These are phyloP conservation scores for Purpureocillium lavendulum DNA, from an alignment of 2,329 filamentous ascomycete genomes.

Conservation along the genomic window DNA sequence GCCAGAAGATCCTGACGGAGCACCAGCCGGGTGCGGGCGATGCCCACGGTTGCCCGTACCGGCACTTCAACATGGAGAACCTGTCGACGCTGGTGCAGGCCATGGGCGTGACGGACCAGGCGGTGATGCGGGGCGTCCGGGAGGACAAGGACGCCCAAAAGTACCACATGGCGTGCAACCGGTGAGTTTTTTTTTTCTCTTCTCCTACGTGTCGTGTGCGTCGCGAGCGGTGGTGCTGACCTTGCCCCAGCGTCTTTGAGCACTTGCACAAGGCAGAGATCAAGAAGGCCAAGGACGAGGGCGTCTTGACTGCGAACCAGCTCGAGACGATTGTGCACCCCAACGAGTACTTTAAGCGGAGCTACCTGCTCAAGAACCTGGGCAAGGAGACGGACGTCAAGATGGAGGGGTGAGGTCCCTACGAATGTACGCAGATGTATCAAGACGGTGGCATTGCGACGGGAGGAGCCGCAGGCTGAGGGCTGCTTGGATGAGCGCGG, in stretches of 20 bases:
- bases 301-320: conserved; percentile 63
- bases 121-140: conserved; percentile 70
- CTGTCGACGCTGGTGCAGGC: conserved; percentile 66
- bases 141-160: conserved; percentile 85
- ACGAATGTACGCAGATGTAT: conserved; percentile 8
- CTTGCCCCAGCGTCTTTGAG: conserved; percentile 65
- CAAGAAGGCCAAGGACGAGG: conserved; percentile 67
- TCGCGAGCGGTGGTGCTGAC: too few relatives aligned
- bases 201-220: background rate
- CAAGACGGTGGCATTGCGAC: background rate
- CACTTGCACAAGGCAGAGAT: conserved; percentile 72
- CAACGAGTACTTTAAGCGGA: conserved; percentile 96
- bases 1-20: conserved; percentile 90
- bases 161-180: conserved; percentile 92
- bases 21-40: conserved; percentile 80
- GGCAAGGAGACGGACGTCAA: conserved; percentile 46
- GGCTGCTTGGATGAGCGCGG: conserved; percentile 7
- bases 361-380: conserved; percentile 79
- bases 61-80: conserved; percentile 87
- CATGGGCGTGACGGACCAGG: conserved; percentile 71
- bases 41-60: conserved; percentile 91
- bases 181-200: conserved; percentile 37
- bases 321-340: conserved; percentile 95
- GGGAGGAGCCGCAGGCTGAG: conserved; percentile 1
- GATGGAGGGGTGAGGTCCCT: conserved; percentile 44